Base-by-base conservation (phyloP, 1,139 yeast species). In the Pichia sp. region DNA sequence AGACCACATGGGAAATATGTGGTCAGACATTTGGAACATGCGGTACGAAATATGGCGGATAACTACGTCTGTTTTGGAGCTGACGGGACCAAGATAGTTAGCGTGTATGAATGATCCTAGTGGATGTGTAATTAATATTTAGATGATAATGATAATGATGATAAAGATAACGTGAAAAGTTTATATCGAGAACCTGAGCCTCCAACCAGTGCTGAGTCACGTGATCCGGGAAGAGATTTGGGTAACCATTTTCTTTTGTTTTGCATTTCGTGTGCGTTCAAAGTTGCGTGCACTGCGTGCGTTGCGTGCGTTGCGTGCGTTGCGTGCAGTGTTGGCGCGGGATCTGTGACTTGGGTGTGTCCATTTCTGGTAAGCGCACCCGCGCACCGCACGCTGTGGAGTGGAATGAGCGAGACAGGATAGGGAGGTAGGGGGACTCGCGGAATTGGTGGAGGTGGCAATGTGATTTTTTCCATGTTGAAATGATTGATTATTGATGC, bases 1-100 rank as follows among this genome's bases (percentile, higher is more conserved):
- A 42, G 23, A 17, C 37, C 38, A 14, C 28, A 24, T 2, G n/a
- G 26, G 2, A 31, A 20, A n/a, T 36, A 17, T 17, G 32, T 28
- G 23, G 24, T 40, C 1, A 21, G 33, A 12, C 41, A 37, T 31
- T 15, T 40, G 2, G 31, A 28, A 4, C 28, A 30, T 3, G 10
- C 37, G 3, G 30, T 43, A 5, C 40, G 40, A 4, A 40, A 32
- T 23, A 39, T 43, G 43, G 24, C 38, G 3, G 46, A 43, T 18
- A 43, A 39, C 11, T 19, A 22, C 4, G 26, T 43, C 4, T 5
- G 37, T 5, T 8, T 47, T 14, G 35, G 37, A 17, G 43, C 34
- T 5, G 20, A 28, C 11, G 28, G 43, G 8, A 17, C 18, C 7
- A 18, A 21, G 15, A 28, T 26, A 12, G 35, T 36, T 14, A 19